Evolutionary conservation across 352 stramenopile species (phyloP).

Genomic region (Globisporangium radiosum): DNA sequence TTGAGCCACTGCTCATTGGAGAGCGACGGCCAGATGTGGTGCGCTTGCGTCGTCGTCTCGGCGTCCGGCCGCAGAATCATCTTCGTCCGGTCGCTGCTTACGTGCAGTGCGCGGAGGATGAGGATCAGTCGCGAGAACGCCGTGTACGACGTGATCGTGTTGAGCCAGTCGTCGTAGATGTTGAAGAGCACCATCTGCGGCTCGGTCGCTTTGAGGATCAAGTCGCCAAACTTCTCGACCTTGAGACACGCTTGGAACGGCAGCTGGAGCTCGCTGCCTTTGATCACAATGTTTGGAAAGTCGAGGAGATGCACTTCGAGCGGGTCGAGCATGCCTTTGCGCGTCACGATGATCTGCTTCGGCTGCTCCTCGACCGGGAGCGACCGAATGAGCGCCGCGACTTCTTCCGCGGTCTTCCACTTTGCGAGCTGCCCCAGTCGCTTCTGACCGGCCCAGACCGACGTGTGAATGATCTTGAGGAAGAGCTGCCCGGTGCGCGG

Average conservation of each 20-base stretch:
- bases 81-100: slow-evolving; percentile 95
- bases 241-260: slow-evolving; percentile 99
- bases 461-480: slow-evolving; percentile 99
- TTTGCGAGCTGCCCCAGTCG: slow-evolving; percentile 98
- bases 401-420: slow-evolving; percentile 99
- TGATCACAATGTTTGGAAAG: slow-evolving; percentile 99
- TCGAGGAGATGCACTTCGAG: slow-evolving; percentile 99
- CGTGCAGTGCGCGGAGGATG: slow-evolving; percentile 97
- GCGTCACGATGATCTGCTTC: slow-evolving; percentile 99
- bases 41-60: slow-evolving; percentile 97
- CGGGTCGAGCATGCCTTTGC: slow-evolving; percentile 99
- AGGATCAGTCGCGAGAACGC: slow-evolving; percentile 99
- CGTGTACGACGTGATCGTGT: slow-evolving; percentile 99
- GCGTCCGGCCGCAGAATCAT: slow-evolving; percentile 97
- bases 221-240: slow-evolving; percentile 99
- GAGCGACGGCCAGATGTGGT: slow-evolving; percentile 99
- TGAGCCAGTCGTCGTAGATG: slow-evolving; percentile 99
- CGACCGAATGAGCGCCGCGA: slow-evolving; percentile 97
- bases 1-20: slow-evolving; percentile 99
- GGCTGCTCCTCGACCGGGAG: slow-evolving; percentile 99
- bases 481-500: slow-evolving; percentile 98
- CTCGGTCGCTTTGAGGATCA: slow-evolving; percentile 99
- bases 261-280: slow-evolving; percentile 98
- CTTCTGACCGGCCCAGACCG: slow-evolving; percentile 99
- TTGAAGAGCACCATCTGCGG: slow-evolving; percentile 99